These are phyloP conservation scores for Diaporthe sp. DNA, from an alignment of 2,329 filamentous ascomycete species.

Conservation along the genomic window DNA sequence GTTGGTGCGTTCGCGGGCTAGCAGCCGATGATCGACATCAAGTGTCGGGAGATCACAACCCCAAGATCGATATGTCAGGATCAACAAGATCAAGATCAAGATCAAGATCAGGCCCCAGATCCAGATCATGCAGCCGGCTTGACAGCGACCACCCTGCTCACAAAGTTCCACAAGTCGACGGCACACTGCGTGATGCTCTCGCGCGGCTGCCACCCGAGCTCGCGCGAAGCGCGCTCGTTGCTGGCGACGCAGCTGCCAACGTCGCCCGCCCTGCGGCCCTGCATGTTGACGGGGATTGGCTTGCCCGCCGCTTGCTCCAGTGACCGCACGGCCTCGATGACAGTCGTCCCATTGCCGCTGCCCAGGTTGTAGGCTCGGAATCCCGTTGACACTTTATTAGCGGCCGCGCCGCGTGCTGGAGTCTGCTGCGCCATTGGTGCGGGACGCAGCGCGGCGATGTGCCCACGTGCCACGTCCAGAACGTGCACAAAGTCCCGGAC, in stretches of 20 bases:
- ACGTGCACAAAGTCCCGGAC: conserved; percentile 77
- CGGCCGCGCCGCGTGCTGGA: conserved; percentile 33
- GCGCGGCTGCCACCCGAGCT: conserved; percentile 54
- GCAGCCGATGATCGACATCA: not conserved
- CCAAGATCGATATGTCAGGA: too few species aligned
- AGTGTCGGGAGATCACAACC: too few species aligned
- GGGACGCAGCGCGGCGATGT: conserved; percentile 66
- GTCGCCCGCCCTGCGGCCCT: conserved; percentile 53
- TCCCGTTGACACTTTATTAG: conserved; percentile 42
- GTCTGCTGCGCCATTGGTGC: conserved; percentile 34
- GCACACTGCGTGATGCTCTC: conserved; percentile 47
- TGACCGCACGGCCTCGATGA: conserved; percentile 54
- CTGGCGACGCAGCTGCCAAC: conserved; percentile 56
- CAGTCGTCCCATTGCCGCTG: conserved; percentile 56
- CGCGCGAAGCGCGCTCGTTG: conserved; percentile 49
- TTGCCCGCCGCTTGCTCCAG: conserved; percentile 49
- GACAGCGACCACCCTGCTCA: conserved; percentile 33
- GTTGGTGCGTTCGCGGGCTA: too few species aligned
- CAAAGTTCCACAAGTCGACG: conserved; percentile 48
- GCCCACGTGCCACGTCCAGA: conserved; percentile 71
- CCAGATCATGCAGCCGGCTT: not conserved
- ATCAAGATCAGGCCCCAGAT: not conserved
- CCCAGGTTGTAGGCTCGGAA: conserved; percentile 59
- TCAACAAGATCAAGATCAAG: not conserved
- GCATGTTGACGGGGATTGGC: conserved; percentile 50